Evolutionary conservation across 1,284 basidiomycete genomes (phyloP), one percentile per base, ranked within the genome.

Genomic region (Bjerkandera adusta): DNA sequence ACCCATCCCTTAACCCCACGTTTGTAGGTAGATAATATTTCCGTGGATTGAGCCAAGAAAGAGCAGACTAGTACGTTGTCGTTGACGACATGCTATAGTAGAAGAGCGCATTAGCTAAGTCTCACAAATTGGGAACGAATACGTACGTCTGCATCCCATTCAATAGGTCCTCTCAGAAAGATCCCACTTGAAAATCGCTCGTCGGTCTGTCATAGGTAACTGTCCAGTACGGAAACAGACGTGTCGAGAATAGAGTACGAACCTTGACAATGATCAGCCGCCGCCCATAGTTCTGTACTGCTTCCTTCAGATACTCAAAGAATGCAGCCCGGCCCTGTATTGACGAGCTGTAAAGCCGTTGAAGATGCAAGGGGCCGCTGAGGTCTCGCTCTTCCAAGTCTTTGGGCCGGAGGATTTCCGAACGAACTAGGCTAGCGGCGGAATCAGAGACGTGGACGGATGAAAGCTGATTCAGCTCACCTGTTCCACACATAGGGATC

Each of bases 211-310:
- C 49, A n/a, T 27, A 39, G 3, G 36, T 21, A 8, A 3, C 36
- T 18, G 47, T 41, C 32, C 16, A 15, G 20, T 10, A 27, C 15
- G 18, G 36, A 22, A 24, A 13, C 4, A 18, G 13, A 8, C 21
- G 13, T 18, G 24, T 4, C 11, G 24, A 4, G n/a, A 26, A 21
- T 15, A 35, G 20, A 22, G 15, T 32, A 50, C 60, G 22, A 43
- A 82, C 81, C 65, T 81, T 76, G 30, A 85, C 47, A n/a, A 84
- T 66, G 1, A 85, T 57, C 4, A 85, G 49, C 47, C 80, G 80
- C 27, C 81, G 66, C 0, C 71, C 76, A 53, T 75, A 84, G 29
- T 81, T 72, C 43, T 77, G 71, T 4, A 70, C 69, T 3, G 77
- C 76, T 50, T 75, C 73, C 16, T 65, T 68, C 4, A 85, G 61